Evolutionary conservation across 1,284 basidiomycete genomes (phyloP), one percentile per base, ranked within the genome.

Genomic region (Ganoderma multipileum): DNA sequence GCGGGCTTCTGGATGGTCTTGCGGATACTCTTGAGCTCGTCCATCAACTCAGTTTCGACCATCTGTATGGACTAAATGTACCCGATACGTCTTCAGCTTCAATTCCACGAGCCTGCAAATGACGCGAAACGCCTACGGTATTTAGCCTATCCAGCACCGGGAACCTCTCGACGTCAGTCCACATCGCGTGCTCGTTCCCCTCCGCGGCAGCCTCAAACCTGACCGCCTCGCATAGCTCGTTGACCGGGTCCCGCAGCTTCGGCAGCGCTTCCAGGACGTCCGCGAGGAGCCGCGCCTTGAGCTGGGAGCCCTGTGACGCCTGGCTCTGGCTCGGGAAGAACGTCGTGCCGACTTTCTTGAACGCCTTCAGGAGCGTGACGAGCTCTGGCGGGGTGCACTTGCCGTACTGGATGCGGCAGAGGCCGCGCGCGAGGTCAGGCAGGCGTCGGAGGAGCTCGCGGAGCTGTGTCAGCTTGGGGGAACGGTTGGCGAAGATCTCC

Each of bases 321-420:
- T 80, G 72, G 47, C 68, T 65, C 26, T 80, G 72, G 47, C 68
- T 65, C 26, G 69, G 66, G 1, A 68, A 84, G 73, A 95, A 96
- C 6, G 93, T 87, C 38, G 82, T 82, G 0, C 89, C 91, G 52
- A 97, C 84, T 57, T 91, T 91, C 52, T 89, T 84, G 69, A 98
- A 92, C 2, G 94, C 91, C 6, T 90, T 84, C 1, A 99, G 84
- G 20, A 99, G 83, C 5, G 89, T 82, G 0, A 90, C 88, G 5
- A 99, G 86, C 78, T 99, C 97, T 74, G 91, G 87, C 0, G 97
- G 94, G 0, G 92, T 92, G 66, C 94, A 95, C 91, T 96, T 94
- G 61, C 93, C 92, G 75, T 98, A 97, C 75, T 96, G 95, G 61
- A 99, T 93, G 38, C 95, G 85, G 67, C 92, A 94, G 16, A 99